Conservation (phyloP, 2,329 filamentous ascomycete genomes). For the Nemania bipapillata region DNA sequence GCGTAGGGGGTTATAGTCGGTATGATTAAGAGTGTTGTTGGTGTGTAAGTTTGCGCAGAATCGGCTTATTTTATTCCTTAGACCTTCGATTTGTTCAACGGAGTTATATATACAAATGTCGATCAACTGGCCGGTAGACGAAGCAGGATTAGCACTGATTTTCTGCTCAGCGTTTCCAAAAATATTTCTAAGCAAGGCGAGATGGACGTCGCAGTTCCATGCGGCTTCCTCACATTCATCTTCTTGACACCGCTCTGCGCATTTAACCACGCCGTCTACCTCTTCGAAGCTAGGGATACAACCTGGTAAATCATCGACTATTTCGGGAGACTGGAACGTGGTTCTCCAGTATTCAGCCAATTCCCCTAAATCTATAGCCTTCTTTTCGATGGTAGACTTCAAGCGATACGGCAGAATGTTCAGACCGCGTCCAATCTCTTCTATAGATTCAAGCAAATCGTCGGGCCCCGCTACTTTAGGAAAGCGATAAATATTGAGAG, state of each 20-base stretch:
- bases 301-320: slow-evolving; percentile 1
- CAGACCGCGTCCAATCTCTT: background rate
- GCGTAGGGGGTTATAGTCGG: slow-evolving; percentile 14
- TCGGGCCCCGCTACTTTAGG: slow-evolving; percentile 5
- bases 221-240: slow-evolving; percentile 6
- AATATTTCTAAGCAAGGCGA: slow-evolving; percentile 6
- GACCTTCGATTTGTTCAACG: slow-evolving; percentile 6
- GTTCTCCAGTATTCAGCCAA: background rate
- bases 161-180: slow-evolving; percentile 7
- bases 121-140: slow-evolving; percentile 11
- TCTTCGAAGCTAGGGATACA: slow-evolving; percentile 18
- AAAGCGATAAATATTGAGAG: slow-evolving; percentile 1
- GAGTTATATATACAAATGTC: slow-evolving; percentile 19
- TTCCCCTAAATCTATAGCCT: background rate
- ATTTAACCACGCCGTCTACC: slow-evolving; percentile 8
- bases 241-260: slow-evolving; percentile 1
- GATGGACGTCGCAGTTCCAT: slow-evolving; percentile 8
- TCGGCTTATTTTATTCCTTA: slow-evolving; percentile 3
- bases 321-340: slow-evolving; percentile 9
- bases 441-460: slow-evolving; percentile 9
- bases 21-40: slow-evolving; percentile 16
- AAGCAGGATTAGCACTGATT: slow-evolving; percentile 6
- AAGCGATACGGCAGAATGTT: slow-evolving; percentile 8
- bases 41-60: slow-evolving; percentile 2
- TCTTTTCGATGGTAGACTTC: slow-evolving; percentile 16